phyloP scores from a whole-genome alignment of 495 filamentous ascomycete species.

The Glutinoglossum americanum region DNA sequence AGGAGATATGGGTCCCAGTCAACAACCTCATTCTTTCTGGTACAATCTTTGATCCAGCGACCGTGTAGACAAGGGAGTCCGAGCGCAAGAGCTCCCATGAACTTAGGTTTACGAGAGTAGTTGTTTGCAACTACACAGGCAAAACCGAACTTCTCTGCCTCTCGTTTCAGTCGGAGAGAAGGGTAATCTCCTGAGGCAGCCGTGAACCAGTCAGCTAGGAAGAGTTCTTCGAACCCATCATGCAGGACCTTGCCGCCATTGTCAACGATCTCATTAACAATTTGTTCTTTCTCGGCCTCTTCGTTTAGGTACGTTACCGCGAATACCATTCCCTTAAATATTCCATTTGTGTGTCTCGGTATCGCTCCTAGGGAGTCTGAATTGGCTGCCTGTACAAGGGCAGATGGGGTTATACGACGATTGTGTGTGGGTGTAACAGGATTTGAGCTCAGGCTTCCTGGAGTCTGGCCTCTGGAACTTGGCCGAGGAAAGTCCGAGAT shows the following conservation, averaged over 20 bases:
- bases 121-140: constrained; percentile 66
- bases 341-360: not conserved
- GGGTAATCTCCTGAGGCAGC: not conserved
- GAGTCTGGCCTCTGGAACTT: constrained; percentile 1
- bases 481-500: constrained; percentile 1
- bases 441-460: constrained; percentile 4
- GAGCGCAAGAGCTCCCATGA: constrained; percentile 85
- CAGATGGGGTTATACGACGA: not conserved
- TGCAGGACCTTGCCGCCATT: constrained; percentile 55
- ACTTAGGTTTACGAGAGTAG: constrained; percentile 77
- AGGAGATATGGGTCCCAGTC: constrained; percentile 70
- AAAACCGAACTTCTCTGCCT: constrained; percentile 43
- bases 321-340: constrained; percentile 65
- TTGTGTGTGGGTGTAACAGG: not conserved
- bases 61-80: constrained; percentile 65
- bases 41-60: constrained; percentile 61
- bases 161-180: constrained; percentile 24
- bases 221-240: constrained; percentile 69
- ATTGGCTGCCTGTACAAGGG: not conserved
- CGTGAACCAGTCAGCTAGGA: constrained; percentile 22
- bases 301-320: constrained; percentile 46
- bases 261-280: constrained; percentile 25
- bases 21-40: constrained; percentile 32
- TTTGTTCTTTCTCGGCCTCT: constrained; percentile 29
- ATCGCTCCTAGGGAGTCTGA: not conserved